phyloP scores from a whole-genome alignment of 352 stramenopile species.

The Phytophthora capsici region DNA sequence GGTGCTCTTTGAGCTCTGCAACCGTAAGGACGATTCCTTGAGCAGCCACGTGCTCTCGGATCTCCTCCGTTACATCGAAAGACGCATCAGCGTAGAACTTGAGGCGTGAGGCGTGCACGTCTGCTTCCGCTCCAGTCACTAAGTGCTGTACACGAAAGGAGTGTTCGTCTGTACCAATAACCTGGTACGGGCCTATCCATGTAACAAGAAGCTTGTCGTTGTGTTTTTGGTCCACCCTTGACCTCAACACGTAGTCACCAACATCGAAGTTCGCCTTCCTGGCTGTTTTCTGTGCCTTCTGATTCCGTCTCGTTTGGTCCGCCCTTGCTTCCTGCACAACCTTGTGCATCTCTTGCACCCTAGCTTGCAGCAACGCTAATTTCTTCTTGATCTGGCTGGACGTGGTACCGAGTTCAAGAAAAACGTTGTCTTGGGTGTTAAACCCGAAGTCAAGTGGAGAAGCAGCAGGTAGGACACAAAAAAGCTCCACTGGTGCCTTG shows the following conservation, averaged over 20 bases:
- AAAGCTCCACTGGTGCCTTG: conserved; percentile 30
- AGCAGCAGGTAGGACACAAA: conserved; percentile 14
- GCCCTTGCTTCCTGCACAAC: neutral
- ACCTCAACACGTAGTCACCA: conserved; percentile 40
- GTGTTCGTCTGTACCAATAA: conserved; percentile 24
- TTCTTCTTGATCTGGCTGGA: too few relatives aligned
- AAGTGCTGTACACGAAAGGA: conserved; percentile 28
- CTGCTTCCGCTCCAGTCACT: conserved; percentile 20
- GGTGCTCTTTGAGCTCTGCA: conserved; percentile 17
- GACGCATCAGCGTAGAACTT: conserved; percentile 41
- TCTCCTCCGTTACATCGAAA: conserved; percentile 38
- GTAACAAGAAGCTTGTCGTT: conserved; percentile 36
- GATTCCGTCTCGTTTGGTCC: conserved; percentile 16
- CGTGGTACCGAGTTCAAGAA: too few relatives aligned
- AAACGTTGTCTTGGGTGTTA: too few relatives aligned
- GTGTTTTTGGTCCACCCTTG: conserved; percentile 35
- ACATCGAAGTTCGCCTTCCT: conserved; percentile 26
- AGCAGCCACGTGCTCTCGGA: conserved; percentile 29
- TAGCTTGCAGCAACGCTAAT: neutral
- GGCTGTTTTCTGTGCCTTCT: conserved; percentile 12
- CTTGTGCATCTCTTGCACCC: conserved; percentile 24
- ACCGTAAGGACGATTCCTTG: conserved; percentile 33
- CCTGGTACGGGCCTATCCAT: conserved; percentile 37
- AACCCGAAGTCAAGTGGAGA: neutral
- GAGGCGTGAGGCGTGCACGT: conserved; percentile 37